Base-by-base conservation (phyloP, 805 yeast genomes). In the Lipomyces chichibuensis region DNA sequence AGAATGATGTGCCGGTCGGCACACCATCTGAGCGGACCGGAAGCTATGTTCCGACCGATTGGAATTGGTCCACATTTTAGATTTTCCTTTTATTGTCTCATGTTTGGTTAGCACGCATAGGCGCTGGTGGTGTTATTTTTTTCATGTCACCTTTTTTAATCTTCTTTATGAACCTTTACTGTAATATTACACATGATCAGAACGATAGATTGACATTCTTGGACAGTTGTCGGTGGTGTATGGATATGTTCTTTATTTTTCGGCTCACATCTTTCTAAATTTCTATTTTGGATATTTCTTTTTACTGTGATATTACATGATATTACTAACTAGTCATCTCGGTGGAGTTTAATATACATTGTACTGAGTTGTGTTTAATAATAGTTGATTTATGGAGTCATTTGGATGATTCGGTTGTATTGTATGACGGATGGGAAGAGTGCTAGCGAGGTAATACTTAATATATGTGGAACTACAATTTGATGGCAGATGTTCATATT, bases 21-120 rank as follows among this genome's bases (percentile, higher is more conserved):
- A 62, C 70, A 25, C 64, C 64, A 20, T 57, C 65, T 4, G 70
- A 67, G 43, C 63, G 56, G 49, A 58, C 62, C 35, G 71, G 64
- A 6, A 70, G 74, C 32, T 70, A 70, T 20, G 75, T 73, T 29
- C 75, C 75, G 13, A 73, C 74, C 7, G 75, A 73, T 59, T 73
- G 75, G 75, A 66, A 65, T 62, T 73, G 75, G 75, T 65, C 72
- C 54, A 73, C 75, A 23, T 73, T 73, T 53, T 73, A 63, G 60
- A 29, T 9, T n/a, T 23, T 57, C 20, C 52, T 14, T 9, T 63
- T 27, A 8, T 56, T 43, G 2, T n/a, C 32, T 29, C 23, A 43
- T 2, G 49, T 43, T 43, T 56, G 32, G 32, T 33, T 56, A 56
- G 37, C 32, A 32, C 32, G 27, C 43, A 53, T 53, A 4, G 29